Evolutionary conservation across 2,329 filamentous ascomycete genomes (phyloP).

Genomic region (Hypomyces rosellus): DNA sequence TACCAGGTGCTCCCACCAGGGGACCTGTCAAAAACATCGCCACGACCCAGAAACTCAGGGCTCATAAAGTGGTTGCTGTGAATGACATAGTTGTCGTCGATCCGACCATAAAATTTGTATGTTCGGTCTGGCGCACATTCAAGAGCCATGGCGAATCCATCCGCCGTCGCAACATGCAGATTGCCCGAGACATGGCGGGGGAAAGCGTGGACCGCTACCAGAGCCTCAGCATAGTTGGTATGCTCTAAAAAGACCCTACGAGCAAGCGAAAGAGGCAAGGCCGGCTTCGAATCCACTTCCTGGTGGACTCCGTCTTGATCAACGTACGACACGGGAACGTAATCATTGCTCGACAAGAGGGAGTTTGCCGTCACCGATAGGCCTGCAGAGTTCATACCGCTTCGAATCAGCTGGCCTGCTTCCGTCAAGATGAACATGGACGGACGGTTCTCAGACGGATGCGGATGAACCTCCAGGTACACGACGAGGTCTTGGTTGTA

Average conservation of each 20-base stretch:
- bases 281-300: constrained; percentile 6
- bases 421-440: constrained; percentile 22
- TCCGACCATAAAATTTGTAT: constrained; percentile 10
- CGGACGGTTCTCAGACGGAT: constrained; percentile 11
- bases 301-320: constrained; percentile 1
- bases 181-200: constrained; percentile 23
- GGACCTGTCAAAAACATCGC: constrained; percentile 14
- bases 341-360: constrained; percentile 20
- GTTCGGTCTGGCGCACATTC: constrained; percentile 19
- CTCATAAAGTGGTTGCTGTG: constrained; percentile 23
- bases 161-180: constrained; percentile 15
- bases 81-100: constrained; percentile 16
- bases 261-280: constrained; percentile 18
- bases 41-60: constrained; percentile 14
- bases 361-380: constrained; percentile 22
- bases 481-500: constrained; percentile 18
- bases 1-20: constrained; percentile 19
- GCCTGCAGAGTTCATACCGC: constrained; percentile 24
- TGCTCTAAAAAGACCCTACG: constrained; percentile 20
- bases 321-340: constrained; percentile 10
- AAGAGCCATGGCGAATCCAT: constrained; percentile 18
- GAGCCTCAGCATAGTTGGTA: constrained; percentile 13
- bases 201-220: constrained; percentile 11
- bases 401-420: constrained; percentile 23
- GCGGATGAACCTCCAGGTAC: constrained; percentile 20